Evolutionary conservation across 805 yeast species (phyloP), one percentile per base, ranked within the genome.

Genomic region (Cyberlindnera bimundalis): DNA sequence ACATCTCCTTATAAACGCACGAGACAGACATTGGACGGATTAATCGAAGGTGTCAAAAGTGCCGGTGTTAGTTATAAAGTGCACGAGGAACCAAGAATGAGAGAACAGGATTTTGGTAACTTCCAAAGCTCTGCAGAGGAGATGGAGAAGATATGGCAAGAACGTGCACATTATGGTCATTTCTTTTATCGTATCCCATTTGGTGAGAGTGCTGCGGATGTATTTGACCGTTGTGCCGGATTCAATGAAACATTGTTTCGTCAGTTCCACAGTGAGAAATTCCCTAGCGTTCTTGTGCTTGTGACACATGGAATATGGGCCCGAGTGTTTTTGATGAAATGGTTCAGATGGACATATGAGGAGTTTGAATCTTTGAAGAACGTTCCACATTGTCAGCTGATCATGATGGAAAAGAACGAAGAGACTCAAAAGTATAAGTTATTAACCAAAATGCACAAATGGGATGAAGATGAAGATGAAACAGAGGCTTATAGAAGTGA

Each of bases 161-260:
- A 86, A 53, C 66, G 97, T 34, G 90, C 95, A 0, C 77, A 79
- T 46, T 90, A 90, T 63, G 97, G 97, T 0, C 86, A 81, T 60
- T 83, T 83, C 56, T 90, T 90, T 61, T 90, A 84, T 60, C 65
- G 97, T 40, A 90, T 90, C 23, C 96, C 96, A 5, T 80, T 84
- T 54, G 97, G 97, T 10, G 97, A 90, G 61, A 82, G 93, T 53
- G 97, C 96, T 0, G 97, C 97, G 0, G 97, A 90, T 61, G 96
- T 90, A 9, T 90, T 79, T 62, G 96, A 90, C 62, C 70, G 97
- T 35, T 83, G 90, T 47, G 85, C 96, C 2, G 84, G 93, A 13
- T 90, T 90, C 61, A 88, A 88, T 59, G 96, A 88, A 61, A 79
- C 95, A 1, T 62, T 90, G 29, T 87, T 82, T 58, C 70, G 97